Evolutionary conservation across 2,329 filamentous ascomycete genomes (phyloP).

Genomic region (Stagonosporopsis rhizophila): DNA sequence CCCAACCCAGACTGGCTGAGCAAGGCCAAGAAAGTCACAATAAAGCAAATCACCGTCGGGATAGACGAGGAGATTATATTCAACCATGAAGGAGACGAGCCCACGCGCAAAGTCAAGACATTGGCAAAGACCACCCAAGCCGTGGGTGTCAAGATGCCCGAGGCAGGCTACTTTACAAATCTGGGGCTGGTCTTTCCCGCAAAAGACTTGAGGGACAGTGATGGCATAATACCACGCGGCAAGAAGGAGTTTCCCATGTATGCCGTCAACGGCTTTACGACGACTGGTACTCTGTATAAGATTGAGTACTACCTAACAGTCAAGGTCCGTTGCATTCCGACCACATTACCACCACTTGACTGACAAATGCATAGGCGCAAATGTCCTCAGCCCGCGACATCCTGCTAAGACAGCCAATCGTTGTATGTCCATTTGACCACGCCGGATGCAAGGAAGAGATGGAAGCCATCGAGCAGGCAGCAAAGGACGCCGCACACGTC

Average conservation of each 20-base stretch:
- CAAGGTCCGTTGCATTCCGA: constrained; percentile 67
- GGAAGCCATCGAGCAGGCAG: constrained; percentile 96
- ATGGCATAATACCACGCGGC: constrained; percentile 84
- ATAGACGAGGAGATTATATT: constrained; percentile 99
- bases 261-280: constrained; percentile 88
- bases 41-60: constrained; percentile 89
- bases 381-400: constrained; percentile 90
- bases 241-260: constrained; percentile 91
- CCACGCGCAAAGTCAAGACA: constrained; percentile 85
- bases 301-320: constrained; percentile 97
- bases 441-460: constrained; percentile 98
- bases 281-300: constrained; percentile 92
- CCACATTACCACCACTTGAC: background rate
- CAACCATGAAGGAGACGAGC: constrained; percentile 96
- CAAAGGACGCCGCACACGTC: constrained; percentile 87
- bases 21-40: constrained; percentile 90
- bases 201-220: constrained; percentile 83
- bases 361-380: constrained; percentile 73
- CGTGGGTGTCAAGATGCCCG: constrained; percentile 84
- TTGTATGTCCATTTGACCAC: constrained; percentile 94
- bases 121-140: constrained; percentile 82
- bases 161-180: constrained; percentile 91
- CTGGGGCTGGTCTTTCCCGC: constrained; percentile 89
- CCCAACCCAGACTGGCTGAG: constrained; percentile 91
- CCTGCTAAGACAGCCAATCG: constrained; percentile 85